A percentile compares a stretch with the other conserved stretches of the same genome.
Evolutionary conservation across 2,329 filamentous ascomycete genomes (phyloP).

Genomic region (Exophiala sp.): DNA sequence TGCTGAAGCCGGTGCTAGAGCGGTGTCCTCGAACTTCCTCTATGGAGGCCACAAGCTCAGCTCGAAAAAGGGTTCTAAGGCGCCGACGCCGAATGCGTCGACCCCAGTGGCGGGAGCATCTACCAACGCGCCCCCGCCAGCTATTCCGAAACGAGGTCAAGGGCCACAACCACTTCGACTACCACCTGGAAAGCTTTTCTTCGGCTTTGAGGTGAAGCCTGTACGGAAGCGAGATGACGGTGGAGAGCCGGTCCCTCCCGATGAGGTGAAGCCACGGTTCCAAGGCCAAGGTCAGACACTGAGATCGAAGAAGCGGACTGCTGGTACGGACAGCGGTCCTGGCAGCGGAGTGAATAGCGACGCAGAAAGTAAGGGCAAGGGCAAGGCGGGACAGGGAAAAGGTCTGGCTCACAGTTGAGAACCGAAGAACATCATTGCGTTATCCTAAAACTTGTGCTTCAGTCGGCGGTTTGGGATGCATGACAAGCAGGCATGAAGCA

Average conservation of each 20-base stretch:
- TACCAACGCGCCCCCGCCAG: slow-evolving; percentile 40
- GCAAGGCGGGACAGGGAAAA: not conserved
- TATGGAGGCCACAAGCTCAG: slow-evolving; percentile 75
- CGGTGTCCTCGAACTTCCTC: slow-evolving; percentile 69
- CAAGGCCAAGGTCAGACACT: slow-evolving; percentile 79
- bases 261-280: slow-evolving; percentile 67
- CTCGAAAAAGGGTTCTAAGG: slow-evolving; percentile 73
- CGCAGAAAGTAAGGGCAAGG: slow-evolving; percentile 24
- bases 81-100: slow-evolving; percentile 63
- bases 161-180: slow-evolving; percentile 82
- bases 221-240: slow-evolving; percentile 71
- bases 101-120: slow-evolving; percentile 62
- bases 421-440: no score
- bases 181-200: slow-evolving; percentile 86
- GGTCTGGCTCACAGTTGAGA: not conserved
- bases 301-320: slow-evolving; percentile 63
- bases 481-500: no score
- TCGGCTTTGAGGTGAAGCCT: slow-evolving; percentile 89
- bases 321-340: slow-evolving; percentile 29
- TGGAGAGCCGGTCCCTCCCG: slow-evolving; percentile 56
- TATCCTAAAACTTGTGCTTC: no score
- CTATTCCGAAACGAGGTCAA: slow-evolving; percentile 52
- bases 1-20: slow-evolving; percentile 56
- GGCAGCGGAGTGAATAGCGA: slow-evolving; percentile 37
- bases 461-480: no score